These are phyloP conservation scores for Pueraria montana DNA, from an alignment of 306 rosid genomes.

Conservation along the genomic window DNA sequence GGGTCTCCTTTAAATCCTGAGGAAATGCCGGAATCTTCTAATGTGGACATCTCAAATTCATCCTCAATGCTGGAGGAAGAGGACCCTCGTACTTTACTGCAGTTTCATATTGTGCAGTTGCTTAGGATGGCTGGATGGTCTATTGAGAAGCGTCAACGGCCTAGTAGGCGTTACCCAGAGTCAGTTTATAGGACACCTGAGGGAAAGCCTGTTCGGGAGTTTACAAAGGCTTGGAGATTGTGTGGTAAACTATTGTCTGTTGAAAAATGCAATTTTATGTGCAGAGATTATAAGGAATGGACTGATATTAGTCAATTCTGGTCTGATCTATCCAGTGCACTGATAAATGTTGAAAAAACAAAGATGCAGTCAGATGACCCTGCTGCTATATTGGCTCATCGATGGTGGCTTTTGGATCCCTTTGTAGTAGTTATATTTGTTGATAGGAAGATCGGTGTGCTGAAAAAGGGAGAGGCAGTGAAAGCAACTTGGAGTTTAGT, in stretches of 20 bases:
- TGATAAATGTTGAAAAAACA: conserved; percentile 67
- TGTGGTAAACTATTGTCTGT: conserved; percentile 81
- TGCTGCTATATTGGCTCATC: conserved; percentile 64
- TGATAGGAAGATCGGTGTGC: conserved; percentile 80
- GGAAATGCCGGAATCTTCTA: conserved; percentile 59
- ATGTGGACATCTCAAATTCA: conserved; percentile 51
- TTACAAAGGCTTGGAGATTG: conserved; percentile 87
- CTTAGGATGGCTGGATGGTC: conserved; percentile 85
- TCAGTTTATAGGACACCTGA: conserved; percentile 83
- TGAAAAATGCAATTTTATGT: conserved; percentile 52
- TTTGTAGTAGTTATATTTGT: conserved; percentile 73
- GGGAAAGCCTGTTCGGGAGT: conserved; percentile 80
- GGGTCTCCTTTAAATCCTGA: conserved; percentile 64
- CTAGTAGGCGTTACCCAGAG: conserved; percentile 71
- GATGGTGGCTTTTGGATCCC: conserved; percentile 90
- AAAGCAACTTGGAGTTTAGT: conserved; percentile 62
- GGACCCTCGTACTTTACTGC: conserved; percentile 78
- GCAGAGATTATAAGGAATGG: conserved; percentile 73
- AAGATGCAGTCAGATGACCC: conserved; percentile 52
- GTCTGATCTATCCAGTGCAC: conserved; percentile 76
- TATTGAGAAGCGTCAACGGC: conserved; percentile 81
- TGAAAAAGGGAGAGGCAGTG: conserved; percentile 89
- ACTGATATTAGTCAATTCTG: conserved; percentile 69
- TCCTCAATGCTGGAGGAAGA: conserved; percentile 56
- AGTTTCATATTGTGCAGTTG: conserved; percentile 62